Conservation (phyloP, 1,284 basidiomycete species). For the Pyrrhoderma lamaoense region DNA sequence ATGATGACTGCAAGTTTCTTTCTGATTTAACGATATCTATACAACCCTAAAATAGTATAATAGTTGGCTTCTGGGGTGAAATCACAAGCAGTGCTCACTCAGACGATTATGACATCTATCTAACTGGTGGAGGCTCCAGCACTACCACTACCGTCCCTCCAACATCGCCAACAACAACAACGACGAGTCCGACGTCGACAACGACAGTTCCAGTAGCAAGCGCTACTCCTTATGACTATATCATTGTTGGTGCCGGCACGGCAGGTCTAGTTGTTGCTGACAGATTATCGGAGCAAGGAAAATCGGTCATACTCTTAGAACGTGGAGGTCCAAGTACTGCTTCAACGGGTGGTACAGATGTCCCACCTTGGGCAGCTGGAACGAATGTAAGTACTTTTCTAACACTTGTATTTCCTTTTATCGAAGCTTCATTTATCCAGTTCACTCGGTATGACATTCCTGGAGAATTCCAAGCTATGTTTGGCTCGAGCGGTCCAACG, state of each 20-base stretch:
- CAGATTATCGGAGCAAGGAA: slow-evolving; percentile 51
- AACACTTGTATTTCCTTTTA: slow-evolving; percentile 1
- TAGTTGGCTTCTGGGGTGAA: slow-evolving; percentile 54
- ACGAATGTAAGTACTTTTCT: slow-evolving; percentile 33
- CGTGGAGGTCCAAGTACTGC: slow-evolving; percentile 57
- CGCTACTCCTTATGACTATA: slow-evolving; percentile 52
- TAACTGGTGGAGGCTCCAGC: slow-evolving; percentile 36
- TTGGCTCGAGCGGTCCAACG: slow-evolving; percentile 45
- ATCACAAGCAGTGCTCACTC: slow-evolving; percentile 43
- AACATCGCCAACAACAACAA: slow-evolving; percentile 24
- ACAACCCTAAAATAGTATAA: not conserved
- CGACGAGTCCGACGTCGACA: slow-evolving; percentile 27
- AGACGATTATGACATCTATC: slow-evolving; percentile 41
- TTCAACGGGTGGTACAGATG: slow-evolving; percentile 52
- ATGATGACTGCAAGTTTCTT: slow-evolving; percentile 38
- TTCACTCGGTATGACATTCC: slow-evolving; percentile 60
- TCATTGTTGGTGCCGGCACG: slow-evolving; percentile 52
- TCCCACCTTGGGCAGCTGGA: slow-evolving; percentile 44
- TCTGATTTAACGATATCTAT: not conserved
- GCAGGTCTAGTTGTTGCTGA: slow-evolving; percentile 46
- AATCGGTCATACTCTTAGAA: slow-evolving; percentile 54
- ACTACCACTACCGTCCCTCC: slow-evolving; percentile 22
- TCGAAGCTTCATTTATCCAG: slow-evolving; percentile 26
- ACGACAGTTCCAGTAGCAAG: slow-evolving; percentile 32
- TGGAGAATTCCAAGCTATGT: slow-evolving; percentile 58